Evolutionary conservation across 2,329 filamentous ascomycete species (phyloP), one percentile per base, ranked within the genome.

Genomic region (Epichloe amarillans): DNA sequence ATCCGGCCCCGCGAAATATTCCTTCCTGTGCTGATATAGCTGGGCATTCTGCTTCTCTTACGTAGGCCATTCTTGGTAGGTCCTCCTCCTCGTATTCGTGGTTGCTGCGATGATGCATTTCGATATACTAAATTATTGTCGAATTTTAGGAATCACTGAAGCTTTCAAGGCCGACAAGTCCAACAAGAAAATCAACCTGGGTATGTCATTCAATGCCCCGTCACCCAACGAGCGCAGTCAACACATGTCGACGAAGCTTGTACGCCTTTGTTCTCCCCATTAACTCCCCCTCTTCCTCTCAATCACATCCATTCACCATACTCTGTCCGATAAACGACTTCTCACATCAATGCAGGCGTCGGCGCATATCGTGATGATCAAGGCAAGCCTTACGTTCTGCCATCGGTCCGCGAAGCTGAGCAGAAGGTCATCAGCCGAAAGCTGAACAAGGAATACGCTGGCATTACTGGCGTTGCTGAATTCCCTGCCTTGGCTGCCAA

Each of bases 291-390:
- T 23, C 14, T 26, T 12, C 3, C n/a, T 19, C 19, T 38, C 17
- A n/a, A 21, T 23, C 36, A 14, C 8, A 26, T 12, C 7, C 23
- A 35, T 36, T n/a, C 5, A 55, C 50, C 42, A 46, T 50, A 46
- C 53, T 52, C 52, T 47, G 5, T 39, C 48, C 51, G 45, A 50
- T 52, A 47, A 51, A 56, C 58, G 49, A 37, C 35, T 40, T 44
- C 49, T 53, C 46, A 57, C 37, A 49, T 30, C 46, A 14, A n/a
- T 21, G 5, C 59, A 88, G 84, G 90, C 74, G 93, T 97, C 60
- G 93, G 93, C 64, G 93, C 93, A 65, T 98, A 98, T 82, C 89
- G 93, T 66, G 93, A 97, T 69, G 90, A 97, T 78, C 78, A 88
- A 72, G 93, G 93, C 72, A 96, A 97, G 80, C 93, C 93, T 55